A percentile compares a stretch with the other conserved stretches of the same genome.
These are phyloP conservation scores for Colletotrichum trifolii DNA, from an alignment of 2,329 filamentous ascomycete species.

Conservation along the genomic window DNA sequence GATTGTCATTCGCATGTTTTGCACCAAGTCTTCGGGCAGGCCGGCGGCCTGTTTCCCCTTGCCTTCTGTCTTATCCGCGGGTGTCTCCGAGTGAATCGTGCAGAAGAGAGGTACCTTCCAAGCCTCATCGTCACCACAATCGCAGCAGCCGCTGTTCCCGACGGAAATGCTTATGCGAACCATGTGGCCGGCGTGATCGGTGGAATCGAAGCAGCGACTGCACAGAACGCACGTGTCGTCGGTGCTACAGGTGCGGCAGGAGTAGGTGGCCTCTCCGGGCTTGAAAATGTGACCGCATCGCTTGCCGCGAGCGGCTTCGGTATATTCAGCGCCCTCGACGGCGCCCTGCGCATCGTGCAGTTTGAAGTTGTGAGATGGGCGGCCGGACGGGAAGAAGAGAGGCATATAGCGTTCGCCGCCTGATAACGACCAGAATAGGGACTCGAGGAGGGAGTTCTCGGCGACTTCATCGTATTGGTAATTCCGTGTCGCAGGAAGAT, in stretches of 20 bases:
- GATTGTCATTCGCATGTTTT: constrained; percentile 87
- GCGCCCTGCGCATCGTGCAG: constrained; percentile 89
- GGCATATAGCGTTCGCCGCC: constrained; percentile 79
- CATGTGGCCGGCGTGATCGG: constrained; percentile 92
- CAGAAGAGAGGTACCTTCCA: constrained; percentile 91
- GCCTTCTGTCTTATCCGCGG: constrained; percentile 62
- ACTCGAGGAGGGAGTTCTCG: constrained; percentile 76
- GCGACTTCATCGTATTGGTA: constrained; percentile 82
- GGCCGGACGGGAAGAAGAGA: constrained; percentile 84
- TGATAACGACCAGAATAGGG: constrained; percentile 89
- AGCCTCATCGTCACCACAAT: constrained; percentile 95
- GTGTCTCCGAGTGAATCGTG: constrained; percentile 85
- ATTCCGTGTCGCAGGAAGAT: constrained; percentile 77
- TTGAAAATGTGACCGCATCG: constrained; percentile 98
- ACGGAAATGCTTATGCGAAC: constrained; percentile 89
- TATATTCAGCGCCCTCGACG: constrained; percentile 95
- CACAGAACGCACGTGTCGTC: constrained; percentile 97
- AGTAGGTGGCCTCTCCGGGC: constrained; percentile 90
- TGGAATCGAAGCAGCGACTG: constrained; percentile 92
- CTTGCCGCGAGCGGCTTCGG: constrained; percentile 88
- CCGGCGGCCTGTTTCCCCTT: constrained; percentile 68
- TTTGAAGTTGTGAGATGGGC: constrained; percentile 74
- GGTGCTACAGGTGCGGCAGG: constrained; percentile 91
- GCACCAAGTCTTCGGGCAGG: constrained; percentile 79
- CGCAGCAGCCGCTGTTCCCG: constrained; percentile 95